These are phyloP conservation scores for Patellifolia procumbens DNA, from an alignment of 179 eudicot genomes.

Conservation along the genomic window DNA sequence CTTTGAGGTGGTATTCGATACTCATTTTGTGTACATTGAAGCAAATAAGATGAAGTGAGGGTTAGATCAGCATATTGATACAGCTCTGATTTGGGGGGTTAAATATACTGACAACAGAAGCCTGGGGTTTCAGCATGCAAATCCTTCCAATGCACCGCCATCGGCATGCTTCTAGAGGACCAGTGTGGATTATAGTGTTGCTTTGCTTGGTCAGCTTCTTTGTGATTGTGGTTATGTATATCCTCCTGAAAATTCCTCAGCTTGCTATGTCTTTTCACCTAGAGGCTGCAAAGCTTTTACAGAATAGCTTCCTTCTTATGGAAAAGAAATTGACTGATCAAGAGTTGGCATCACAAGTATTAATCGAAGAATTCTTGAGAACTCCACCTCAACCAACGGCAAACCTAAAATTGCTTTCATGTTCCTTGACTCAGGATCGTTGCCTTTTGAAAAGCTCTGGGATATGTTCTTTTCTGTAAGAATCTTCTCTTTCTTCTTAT, in stretches of 20 bases:
- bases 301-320: constrained; percentile 72
- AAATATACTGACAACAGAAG: constrained; percentile 61
- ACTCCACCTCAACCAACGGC: constrained; percentile 40
- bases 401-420: constrained; percentile 79
- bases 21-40: not conserved
- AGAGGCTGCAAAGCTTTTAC: constrained; percentile 68
- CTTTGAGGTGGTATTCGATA: not conserved
- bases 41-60: constrained; percentile 16
- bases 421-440: constrained; percentile 76
- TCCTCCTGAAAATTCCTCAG: constrained; percentile 72
- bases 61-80: constrained; percentile 23
- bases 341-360: constrained; percentile 79
- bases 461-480: constrained; percentile 80
- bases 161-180: constrained; percentile 65
- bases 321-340: constrained; percentile 66
- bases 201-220: constrained; percentile 69
- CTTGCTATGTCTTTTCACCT: constrained; percentile 80
- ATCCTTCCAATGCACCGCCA: constrained; percentile 59
- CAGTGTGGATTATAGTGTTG: constrained; percentile 82
- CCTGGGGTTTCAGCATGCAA: constrained; percentile 71
- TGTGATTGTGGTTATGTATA: constrained; percentile 79
- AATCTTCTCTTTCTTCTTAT: constrained; percentile 8
- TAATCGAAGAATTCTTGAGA: constrained; percentile 64
- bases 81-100: constrained; percentile 37
- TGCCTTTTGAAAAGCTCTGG: constrained; percentile 94